phyloP scores from a whole-genome alignment of 139 green algal genomes.

The Chlorella ohadii region DNA sequence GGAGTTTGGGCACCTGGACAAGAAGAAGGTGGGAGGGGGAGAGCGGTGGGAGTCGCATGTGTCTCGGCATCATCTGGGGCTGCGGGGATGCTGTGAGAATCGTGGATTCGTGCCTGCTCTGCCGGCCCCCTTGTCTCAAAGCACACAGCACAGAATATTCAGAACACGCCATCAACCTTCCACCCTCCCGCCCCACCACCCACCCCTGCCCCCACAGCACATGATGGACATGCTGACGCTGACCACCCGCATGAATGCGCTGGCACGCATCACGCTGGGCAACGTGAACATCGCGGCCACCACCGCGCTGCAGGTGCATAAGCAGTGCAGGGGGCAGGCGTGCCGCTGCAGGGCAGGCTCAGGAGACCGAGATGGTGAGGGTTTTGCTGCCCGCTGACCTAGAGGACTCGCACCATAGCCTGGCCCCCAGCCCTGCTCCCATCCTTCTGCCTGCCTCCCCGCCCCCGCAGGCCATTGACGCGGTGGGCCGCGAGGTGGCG shows the following conservation, averaged over 20 bases:
- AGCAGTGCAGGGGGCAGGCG: background rate
- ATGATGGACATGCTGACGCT: slow-evolving; percentile 72
- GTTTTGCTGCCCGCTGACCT: background rate
- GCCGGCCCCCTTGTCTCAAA: too few relatives aligned
- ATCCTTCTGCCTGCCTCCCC: background rate
- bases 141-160: too few relatives aligned
- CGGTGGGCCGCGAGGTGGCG: slow-evolving; percentile 71
- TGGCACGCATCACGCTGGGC: slow-evolving; percentile 65
- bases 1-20: slow-evolving; percentile 52
- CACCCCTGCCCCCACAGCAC: slow-evolving; percentile 34
- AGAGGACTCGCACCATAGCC: background rate
- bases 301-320: slow-evolving; percentile 58
- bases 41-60: too few relatives aligned
- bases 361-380: background rate
- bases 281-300: slow-evolving; percentile 73
- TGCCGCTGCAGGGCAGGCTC: background rate
- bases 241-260: slow-evolving; percentile 74
- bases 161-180: too few relatives aligned
- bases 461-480: slow-evolving; percentile 61
- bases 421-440: background rate
- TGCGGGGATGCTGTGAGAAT: too few relatives aligned
- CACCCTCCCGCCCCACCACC: too few relatives aligned
- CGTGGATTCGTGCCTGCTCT: too few relatives aligned
- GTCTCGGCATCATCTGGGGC: too few relatives aligned
- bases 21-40: slow-evolving; percentile 20